Conservation (phyloP, 441 rosid genomes). For the Breynia disticha region DNA sequence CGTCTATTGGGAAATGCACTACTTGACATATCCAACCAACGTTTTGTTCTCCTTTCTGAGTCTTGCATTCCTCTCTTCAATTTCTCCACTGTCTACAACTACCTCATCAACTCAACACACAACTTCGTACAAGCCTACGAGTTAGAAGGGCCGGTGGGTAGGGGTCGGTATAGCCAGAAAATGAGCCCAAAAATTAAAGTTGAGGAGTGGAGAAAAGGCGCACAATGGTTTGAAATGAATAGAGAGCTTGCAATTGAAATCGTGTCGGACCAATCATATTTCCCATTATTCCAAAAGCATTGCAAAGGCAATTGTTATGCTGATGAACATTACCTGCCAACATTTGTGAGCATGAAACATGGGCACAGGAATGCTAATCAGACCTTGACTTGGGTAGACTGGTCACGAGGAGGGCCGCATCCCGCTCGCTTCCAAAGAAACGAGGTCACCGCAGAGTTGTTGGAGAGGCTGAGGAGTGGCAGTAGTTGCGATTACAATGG, state of each 20-base stretch:
- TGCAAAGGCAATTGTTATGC: slow-evolving; percentile 54
- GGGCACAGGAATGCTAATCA: slow-evolving; percentile 48
- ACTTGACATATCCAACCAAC: slow-evolving; percentile 63
- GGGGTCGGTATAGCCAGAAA: slow-evolving; percentile 44
- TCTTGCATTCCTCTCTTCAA: slow-evolving; percentile 87
- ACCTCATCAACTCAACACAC: slow-evolving; percentile 44
- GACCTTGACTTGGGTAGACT: slow-evolving; percentile 81
- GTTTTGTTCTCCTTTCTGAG: slow-evolving; percentile 76
- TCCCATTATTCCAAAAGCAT: slow-evolving; percentile 36
- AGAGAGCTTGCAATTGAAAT: slow-evolving; percentile 51
- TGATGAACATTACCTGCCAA: slow-evolving; percentile 84
- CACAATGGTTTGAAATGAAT: slow-evolving; percentile 82
- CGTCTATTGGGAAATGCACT: slow-evolving; percentile 81
- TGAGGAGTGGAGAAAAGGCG: slow-evolving; percentile 71
- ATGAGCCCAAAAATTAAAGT: slow-evolving; percentile 49
- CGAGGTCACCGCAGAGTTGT: slow-evolving; percentile 44
- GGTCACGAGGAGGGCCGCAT: slow-evolving; percentile 76
- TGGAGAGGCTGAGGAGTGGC: slow-evolving; percentile 48
- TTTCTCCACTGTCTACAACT: slow-evolving; percentile 62
- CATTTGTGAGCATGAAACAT: slow-evolving; percentile 36
- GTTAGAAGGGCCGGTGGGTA: slow-evolving; percentile 42
- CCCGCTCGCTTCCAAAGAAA: slow-evolving; percentile 45
- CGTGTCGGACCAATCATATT: slow-evolving; percentile 46
- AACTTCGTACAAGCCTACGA: slow-evolving; percentile 54
- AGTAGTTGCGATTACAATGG: slow-evolving; percentile 50